Evolutionary conservation across 78 protist genomes (phyloP).

Genomic region (Diacronema lutheri): DNA sequence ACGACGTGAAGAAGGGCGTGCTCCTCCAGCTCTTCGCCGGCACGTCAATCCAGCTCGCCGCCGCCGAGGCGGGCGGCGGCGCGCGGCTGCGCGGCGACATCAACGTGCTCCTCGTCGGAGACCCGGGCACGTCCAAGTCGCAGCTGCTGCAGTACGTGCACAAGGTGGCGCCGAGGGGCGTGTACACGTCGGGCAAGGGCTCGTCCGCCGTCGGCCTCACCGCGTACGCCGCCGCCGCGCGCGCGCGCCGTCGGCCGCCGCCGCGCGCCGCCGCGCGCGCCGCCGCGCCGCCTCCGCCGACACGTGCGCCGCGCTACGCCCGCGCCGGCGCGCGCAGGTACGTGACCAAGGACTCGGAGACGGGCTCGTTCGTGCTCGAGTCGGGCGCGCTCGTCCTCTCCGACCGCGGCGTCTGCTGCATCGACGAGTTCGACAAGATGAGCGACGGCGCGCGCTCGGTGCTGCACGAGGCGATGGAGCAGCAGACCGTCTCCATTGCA

Average conservation of each 20-base stretch:
- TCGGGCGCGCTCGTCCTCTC: conserved; percentile 88
- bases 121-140: conserved; percentile 98
- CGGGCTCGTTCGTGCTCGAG: conserved; percentile 92
- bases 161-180: conserved; percentile 96
- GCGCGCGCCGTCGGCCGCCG: background rate
- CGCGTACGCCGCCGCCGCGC: conserved; percentile 77
- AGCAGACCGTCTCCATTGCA: conserved; percentile 99
- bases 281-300: too few species aligned
- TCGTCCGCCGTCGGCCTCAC: conserved; percentile 98
- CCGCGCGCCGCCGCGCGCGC: too few species aligned
- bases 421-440: conserved; percentile 99
- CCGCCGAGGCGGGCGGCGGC: background rate
- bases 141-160: conserved; percentile 96
- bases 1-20: conserved; percentile 95
- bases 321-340: too few species aligned
- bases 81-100: conserved; percentile 80
- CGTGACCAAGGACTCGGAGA: conserved; percentile 87
- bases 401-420: conserved; percentile 98
- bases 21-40: conserved; percentile 98
- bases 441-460: conserved; percentile 90
- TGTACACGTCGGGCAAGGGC: conserved; percentile 99
- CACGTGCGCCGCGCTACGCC: too few species aligned
- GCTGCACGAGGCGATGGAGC: conserved; percentile 99
- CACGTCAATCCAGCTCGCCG: conserved; percentile 16
- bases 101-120: conserved; percentile 97